These are phyloP conservation scores for Tetracladium marchalianum DNA, from an alignment of 495 filamentous ascomycete genomes.

Conservation along the genomic window DNA sequence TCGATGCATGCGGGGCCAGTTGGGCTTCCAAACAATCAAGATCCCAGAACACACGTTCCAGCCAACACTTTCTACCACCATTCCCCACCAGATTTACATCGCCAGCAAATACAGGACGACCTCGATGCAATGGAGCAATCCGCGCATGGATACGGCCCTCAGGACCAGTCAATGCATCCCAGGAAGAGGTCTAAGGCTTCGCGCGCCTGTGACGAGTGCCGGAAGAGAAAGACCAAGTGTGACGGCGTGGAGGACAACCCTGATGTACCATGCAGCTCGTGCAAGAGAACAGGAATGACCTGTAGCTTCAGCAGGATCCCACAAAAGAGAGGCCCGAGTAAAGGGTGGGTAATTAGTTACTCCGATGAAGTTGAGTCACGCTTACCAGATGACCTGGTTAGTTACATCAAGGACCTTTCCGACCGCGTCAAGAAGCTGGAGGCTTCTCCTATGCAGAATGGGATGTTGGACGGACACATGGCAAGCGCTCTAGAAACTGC, in stretches of 20 bases:
- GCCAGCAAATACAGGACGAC: slow-evolving; percentile 13
- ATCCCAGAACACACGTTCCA: slow-evolving; percentile 2
- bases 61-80: slow-evolving; percentile 18
- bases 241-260: slow-evolving; percentile 75
- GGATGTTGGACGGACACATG: no score
- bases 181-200: slow-evolving; percentile 87
- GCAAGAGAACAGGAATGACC: slow-evolving; percentile 61
- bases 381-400: slow-evolving; percentile 23
- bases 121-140: slow-evolving; percentile 13
- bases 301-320: slow-evolving; percentile 90
- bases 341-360: slow-evolving; percentile 53
- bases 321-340: slow-evolving; percentile 91
- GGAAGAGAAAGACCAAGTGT: slow-evolving; percentile 94
- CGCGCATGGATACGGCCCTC: slow-evolving; percentile 5
- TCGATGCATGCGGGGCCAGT: slow-evolving; percentile 9
- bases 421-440: slow-evolving; percentile 82
- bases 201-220: slow-evolving; percentile 88
- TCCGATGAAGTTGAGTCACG: neutral
- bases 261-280: slow-evolving; percentile 77
- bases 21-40: slow-evolving; percentile 9
- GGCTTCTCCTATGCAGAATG: slow-evolving; percentile 14
- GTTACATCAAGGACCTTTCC: slow-evolving; percentile 93
- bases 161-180: slow-evolving; percentile 42
- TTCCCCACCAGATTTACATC: slow-evolving; percentile 17
- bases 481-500: no score